Percentiles rank a stretch among this genome's conserved stretches.
These are phyloP conservation scores for Candida sithepensis DNA, from an alignment of 805 yeast species.

Conservation along the genomic window DNA sequence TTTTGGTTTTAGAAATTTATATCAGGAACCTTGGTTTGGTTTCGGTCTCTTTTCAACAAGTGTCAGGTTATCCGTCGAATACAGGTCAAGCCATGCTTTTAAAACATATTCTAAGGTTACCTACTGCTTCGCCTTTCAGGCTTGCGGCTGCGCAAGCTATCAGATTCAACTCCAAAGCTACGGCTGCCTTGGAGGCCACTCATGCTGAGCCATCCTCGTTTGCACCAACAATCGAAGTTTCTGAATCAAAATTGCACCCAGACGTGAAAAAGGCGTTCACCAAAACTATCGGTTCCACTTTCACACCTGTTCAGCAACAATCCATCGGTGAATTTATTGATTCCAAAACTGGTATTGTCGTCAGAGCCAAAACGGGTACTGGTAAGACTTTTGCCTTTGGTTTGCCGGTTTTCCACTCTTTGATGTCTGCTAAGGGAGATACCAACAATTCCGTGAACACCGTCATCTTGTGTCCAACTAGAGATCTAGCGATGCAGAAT, in stretches of 20 bases:
- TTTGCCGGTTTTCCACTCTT: slow-evolving; percentile 68
- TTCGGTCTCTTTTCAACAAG: too few relatives aligned
- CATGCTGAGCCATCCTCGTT: not conserved
- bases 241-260: slow-evolving; percentile 26
- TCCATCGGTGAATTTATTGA: slow-evolving; percentile 54
- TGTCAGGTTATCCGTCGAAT: too few relatives aligned
- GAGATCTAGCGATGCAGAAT: slow-evolving; percentile 87
- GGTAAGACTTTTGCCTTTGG: slow-evolving; percentile 92
- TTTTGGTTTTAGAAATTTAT: too few relatives aligned
- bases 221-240: slow-evolving; percentile 17
- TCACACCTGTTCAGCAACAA: slow-evolving; percentile 69
- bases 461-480: slow-evolving; percentile 80
- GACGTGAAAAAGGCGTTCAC: slow-evolving; percentile 30
- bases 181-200: not conserved
- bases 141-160: not conserved
- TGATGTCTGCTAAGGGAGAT: slow-evolving; percentile 23
- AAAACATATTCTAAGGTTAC: not conserved
- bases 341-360: slow-evolving; percentile 63
- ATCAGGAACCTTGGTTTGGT: too few relatives aligned
- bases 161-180: slow-evolving; percentile 7
- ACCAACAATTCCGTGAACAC: slow-evolving; percentile 42
- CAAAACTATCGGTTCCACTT: slow-evolving; percentile 38
- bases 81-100: not conserved
- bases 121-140: not conserved
- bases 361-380: slow-evolving; percentile 92